These are phyloP conservation scores for Pythium pectinolyticum DNA, from an alignment of 352 stramenopile species.

Conservation along the genomic window DNA sequence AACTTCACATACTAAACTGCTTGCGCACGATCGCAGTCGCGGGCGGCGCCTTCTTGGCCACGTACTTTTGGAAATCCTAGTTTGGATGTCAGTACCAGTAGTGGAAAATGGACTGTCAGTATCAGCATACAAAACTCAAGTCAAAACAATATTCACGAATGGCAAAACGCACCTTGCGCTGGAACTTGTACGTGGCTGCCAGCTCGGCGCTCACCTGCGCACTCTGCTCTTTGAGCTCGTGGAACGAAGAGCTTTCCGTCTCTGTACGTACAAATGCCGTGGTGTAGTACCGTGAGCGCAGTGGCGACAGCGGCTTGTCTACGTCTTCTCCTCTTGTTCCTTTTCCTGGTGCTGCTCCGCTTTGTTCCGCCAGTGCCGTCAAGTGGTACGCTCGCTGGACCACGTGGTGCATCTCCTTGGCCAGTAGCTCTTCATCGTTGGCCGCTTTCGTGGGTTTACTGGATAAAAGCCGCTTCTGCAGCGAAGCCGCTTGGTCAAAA, in stretches of 20 bases:
- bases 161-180: conserved; percentile 22
- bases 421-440: conserved; percentile 1
- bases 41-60: conserved; percentile 25
- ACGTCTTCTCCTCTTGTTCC: not conserved
- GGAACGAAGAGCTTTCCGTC: conserved; percentile 9
- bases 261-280: conserved; percentile 11
- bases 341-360: not conserved
- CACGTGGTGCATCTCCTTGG: conserved; percentile 17
- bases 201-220: conserved; percentile 8
- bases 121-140: not conserved
- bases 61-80: conserved; percentile 34
- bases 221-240: conserved; percentile 26
- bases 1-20: conserved; percentile 22
- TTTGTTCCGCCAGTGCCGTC: conserved; percentile 14
- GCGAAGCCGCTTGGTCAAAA: conserved; percentile 20
- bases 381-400: conserved; percentile 29
- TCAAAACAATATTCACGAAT: not conserved
- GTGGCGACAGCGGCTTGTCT: conserved; percentile 6
- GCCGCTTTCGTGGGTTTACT: not conserved
- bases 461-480: conserved; percentile 19
- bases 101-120: too few relatives aligned
- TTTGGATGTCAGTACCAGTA: too few relatives aligned
- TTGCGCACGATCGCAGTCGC: conserved; percentile 16
- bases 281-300: conserved; percentile 22
- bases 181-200: conserved; percentile 27